These are phyloP conservation scores for Hemileccinum impolitum DNA, from an alignment of 768 basidiomycete genomes.

Conservation along the genomic window DNA sequence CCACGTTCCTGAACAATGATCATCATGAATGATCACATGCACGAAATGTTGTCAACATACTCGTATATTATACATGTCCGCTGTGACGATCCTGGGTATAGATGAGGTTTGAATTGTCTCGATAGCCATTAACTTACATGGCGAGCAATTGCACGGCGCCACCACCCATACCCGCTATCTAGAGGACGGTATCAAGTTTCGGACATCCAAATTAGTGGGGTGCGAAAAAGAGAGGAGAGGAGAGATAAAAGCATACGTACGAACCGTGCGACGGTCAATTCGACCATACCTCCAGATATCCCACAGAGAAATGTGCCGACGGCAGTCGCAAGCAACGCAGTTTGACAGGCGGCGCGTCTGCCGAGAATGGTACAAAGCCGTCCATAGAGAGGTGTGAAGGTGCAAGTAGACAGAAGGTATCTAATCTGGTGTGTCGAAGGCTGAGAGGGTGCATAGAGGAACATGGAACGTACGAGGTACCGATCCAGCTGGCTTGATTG, in stretches of 20 bases:
- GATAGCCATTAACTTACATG: conserved; percentile 7
- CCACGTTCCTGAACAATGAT: conserved; percentile 2
- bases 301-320: conserved; percentile 66
- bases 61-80: conserved; percentile 20
- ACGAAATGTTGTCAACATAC: neutral
- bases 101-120: neutral
- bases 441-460: neutral
- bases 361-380: conserved; percentile 73
- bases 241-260: conserved; percentile 38
- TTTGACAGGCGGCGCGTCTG: conserved; percentile 61
- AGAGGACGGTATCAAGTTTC: neutral
- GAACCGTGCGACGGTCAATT: conserved; percentile 66
- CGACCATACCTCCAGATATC: conserved; percentile 61
- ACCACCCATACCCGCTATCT: conserved; percentile 23
- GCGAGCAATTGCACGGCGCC: conserved; percentile 21
- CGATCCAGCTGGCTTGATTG: conserved; percentile 28
- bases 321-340: conserved; percentile 55
- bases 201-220: no score
- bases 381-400: conserved; percentile 79
- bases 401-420: conserved; percentile 72
- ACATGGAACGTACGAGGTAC: conserved; percentile 18
- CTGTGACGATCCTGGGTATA: conserved; percentile 16
- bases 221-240: no score
- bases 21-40: neutral
- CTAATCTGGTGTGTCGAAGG: neutral